phyloP scores from a whole-genome alignment of 2,329 filamentous ascomycete species.

The Botryosphaeria agaves region DNA sequence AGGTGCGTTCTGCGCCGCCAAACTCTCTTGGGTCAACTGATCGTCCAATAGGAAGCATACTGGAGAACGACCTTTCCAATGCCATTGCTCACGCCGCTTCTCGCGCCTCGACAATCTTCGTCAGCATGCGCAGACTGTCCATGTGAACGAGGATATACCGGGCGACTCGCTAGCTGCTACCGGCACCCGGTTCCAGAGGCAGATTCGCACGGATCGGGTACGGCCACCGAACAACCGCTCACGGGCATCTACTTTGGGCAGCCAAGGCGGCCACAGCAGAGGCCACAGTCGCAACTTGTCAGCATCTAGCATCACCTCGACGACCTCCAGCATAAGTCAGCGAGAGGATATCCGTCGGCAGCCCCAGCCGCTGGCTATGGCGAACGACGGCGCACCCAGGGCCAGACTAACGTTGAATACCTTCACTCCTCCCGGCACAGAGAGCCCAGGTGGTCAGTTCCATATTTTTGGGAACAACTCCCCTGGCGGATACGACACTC shows the following conservation, averaged over 20 bases:
- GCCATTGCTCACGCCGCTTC: constrained; percentile 84
- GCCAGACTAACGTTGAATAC: constrained; percentile 49
- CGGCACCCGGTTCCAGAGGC: constrained; percentile 78
- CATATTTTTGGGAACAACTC: constrained; percentile 48
- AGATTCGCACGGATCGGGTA: constrained; percentile 75
- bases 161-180: constrained; percentile 84
- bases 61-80: constrained; percentile 89
- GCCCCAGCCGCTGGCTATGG: constrained; percentile 71
- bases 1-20: constrained; percentile 35
- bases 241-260: constrained; percentile 61
- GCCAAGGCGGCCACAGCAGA: constrained; percentile 45
- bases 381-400: constrained; percentile 44
- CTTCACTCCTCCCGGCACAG: constrained; percentile 42
- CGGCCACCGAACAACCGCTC: constrained; percentile 56
- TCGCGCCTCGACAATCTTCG: constrained; percentile 87
- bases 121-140: constrained; percentile 94
- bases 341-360: constrained; percentile 51
- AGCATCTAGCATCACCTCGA: constrained; percentile 69
- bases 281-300: constrained; percentile 78
- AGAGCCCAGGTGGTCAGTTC: constrained; percentile 45
- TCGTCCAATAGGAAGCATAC: constrained; percentile 69
- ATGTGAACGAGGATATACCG: constrained; percentile 94
- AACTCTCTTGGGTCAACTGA: not conserved
- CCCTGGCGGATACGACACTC: constrained; percentile 61
- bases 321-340: constrained; percentile 50